Evolutionary conservation across 2,329 filamentous ascomycete species (phyloP), one percentile per base, ranked within the genome.

Genomic region (Sarocladiaceae sp.): DNA sequence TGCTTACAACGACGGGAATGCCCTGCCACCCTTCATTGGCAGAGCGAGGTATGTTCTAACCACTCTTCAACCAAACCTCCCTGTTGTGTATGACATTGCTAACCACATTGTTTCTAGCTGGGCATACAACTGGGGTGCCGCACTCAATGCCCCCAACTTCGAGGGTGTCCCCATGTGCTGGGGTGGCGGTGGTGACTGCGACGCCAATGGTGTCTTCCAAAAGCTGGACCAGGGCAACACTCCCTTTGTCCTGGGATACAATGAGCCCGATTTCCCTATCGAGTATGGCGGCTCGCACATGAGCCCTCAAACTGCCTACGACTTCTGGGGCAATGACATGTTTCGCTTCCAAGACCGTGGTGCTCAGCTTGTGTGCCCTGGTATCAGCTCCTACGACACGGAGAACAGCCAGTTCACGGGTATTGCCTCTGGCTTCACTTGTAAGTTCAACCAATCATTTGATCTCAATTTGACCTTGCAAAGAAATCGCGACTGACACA

Each of bases 151-250:
- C 4, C 42, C 42, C 22, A 8, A 31, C 4, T 47, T 47, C 42
- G 22, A 47, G 26, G 42, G 42, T 25, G 29, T 47, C 26, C 42
- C 42, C 6, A 47, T 47, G 42, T 47, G 42, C 42, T 47, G 42
- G 42, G 42, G 42, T 13, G 42, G 22, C 4, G 26, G 26, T 15
- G 26, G 11, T 25, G 42, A 47, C 26, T 47, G 42, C 26, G 18
- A 47, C 42, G 4, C 20, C 22, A 47, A 47, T 25, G 42, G 42
- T 8, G 17, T 47, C 42, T 11, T 28, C 23, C 22, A 47, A 25
- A 47, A 47, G 26, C n/a, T 47, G 11, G 42, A 47, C 26, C 22
- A 25, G 10, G 42, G 42, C 5, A 18, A 47, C 42, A 47, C 42
- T 22, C 42, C 42, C 8, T 47, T 8, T 5, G 42, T 47, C 11